Evolutionary conservation across 2,329 filamentous ascomycete species (phyloP).

Genomic region (Coleophoma cylindrospora): DNA sequence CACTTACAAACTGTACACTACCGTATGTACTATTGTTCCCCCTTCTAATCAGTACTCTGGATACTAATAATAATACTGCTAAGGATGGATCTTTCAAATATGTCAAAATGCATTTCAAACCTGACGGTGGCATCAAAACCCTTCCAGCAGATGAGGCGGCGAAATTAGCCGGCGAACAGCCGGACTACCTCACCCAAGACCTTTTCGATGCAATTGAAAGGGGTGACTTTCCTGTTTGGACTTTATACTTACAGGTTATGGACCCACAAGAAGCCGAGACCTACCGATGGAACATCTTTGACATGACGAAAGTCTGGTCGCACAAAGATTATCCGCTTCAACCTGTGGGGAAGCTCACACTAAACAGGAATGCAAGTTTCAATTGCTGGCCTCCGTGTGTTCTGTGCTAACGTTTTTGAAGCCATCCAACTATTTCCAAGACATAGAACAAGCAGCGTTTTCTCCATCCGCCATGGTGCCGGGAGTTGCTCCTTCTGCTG

Average conservation of each 20-base stretch:
- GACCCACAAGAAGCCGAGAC: slow-evolving; percentile 42
- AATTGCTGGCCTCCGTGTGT: too few relatives aligned
- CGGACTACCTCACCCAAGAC: slow-evolving; percentile 32
- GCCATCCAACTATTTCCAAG: slow-evolving; percentile 56
- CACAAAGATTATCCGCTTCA: slow-evolving; percentile 42
- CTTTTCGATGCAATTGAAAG: slow-evolving; percentile 38
- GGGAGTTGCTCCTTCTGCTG: slow-evolving; percentile 55
- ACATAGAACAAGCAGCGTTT: slow-evolving; percentile 64
- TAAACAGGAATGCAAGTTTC: slow-evolving; percentile 37
- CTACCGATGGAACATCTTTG: slow-evolving; percentile 46
- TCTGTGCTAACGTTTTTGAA: too few relatives aligned
- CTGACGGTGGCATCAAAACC: slow-evolving; percentile 39
- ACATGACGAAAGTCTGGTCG: slow-evolving; percentile 51
- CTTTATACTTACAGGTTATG: slow-evolving; percentile 49
- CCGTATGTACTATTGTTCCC: too few relatives aligned
- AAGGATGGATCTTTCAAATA: slow-evolving; percentile 42
- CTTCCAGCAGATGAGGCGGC: slow-evolving; percentile 32
- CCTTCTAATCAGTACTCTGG: not conserved
- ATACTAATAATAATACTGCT: slow-evolving; percentile 1
- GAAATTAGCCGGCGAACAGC: slow-evolving; percentile 28
- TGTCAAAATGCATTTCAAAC: slow-evolving; percentile 43
- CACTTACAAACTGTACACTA: slow-evolving; percentile 35
- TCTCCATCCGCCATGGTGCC: slow-evolving; percentile 59
- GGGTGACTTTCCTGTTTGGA: slow-evolving; percentile 44
- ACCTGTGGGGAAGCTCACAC: slow-evolving; percentile 42